Base-by-base conservation (phyloP, 306 rosid species). In the Luffa acutangula region DNA sequence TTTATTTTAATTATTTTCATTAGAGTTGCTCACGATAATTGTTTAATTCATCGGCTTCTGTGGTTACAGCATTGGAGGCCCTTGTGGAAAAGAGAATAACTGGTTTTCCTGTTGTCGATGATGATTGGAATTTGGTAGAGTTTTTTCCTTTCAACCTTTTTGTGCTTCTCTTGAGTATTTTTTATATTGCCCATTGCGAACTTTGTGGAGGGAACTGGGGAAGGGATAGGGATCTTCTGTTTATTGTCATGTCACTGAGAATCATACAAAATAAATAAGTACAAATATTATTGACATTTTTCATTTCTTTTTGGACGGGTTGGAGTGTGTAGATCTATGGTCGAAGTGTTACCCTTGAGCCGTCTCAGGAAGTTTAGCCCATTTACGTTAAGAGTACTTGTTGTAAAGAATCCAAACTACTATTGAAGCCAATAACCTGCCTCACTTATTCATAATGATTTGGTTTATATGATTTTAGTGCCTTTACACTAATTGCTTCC, bases 61-160 rank as follows among this genome's bases (percentile, higher is more conserved):
- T 39, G 20, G 37, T 86, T 80, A 33, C 85, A 95, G 97, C 99
- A 42, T 80, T 95, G 85, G 91, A 91, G 80, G 84, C 85, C 75
- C 91, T 95, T 2, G 97, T 95, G 42, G 85, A 82, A 79, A 86
- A 95, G 89, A 88, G 97, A 82, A 90, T 95, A 70, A 87, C 97
- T 78, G 97, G 99, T 18, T 90, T 95, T 89, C 99, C 99, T 6
- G 99, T 95, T 67, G 76, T 95, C 6, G 99, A 93, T 33, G 99
- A 93, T 36, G 96, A 88, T 77, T 95, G 96, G 97, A 95, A 91
- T 83, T 81, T 95, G 91, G 99, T 93, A 85, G 48, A 49, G 78
- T 52, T 52, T 49, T 75, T 75, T 36, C 78, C 43, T 52, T 75
- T 34, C 41, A 75, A 75, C 60, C 63, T 52, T 34, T 52, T 2